phyloP scores from a whole-genome alignment of 2,329 filamentous ascomycete species.

The Sporothrix brasiliensis region DNA sequence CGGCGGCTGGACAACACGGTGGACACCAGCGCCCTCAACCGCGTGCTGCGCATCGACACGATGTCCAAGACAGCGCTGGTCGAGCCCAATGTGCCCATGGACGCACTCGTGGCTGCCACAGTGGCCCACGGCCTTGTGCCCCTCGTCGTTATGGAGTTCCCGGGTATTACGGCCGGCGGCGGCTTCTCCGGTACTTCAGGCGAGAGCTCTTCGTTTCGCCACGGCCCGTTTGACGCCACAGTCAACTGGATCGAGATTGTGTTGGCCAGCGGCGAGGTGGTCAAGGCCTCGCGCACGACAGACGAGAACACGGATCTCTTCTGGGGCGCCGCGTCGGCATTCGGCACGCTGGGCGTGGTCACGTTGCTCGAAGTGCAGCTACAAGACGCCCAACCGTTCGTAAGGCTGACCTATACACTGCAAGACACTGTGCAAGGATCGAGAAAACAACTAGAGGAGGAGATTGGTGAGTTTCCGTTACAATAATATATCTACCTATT shows the following conservation, averaged over 20 bases:
- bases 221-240: constrained; percentile 68
- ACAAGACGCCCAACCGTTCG: constrained; percentile 55
- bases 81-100: constrained; percentile 72
- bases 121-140: constrained; percentile 59
- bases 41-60: constrained; percentile 64
- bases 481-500: no score
- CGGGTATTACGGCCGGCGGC: constrained; percentile 69
- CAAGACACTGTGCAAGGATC: constrained; percentile 49
- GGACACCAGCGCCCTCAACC: constrained; percentile 66
- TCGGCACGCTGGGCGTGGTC: constrained; percentile 63
- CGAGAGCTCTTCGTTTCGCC: constrained; percentile 67
- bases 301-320: constrained; percentile 58
- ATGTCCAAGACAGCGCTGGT: constrained; percentile 59
- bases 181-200: constrained; percentile 68
- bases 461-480: constrained; percentile 30
- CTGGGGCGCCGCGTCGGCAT: constrained; percentile 59
- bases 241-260: constrained; percentile 66
- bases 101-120: constrained; percentile 61
- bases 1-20: constrained; percentile 59
- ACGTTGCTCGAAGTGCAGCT: constrained; percentile 64
- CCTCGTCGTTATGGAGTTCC: constrained; percentile 71
- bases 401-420: constrained; percentile 59
- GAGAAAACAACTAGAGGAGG: constrained; percentile 46
- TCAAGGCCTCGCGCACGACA: constrained; percentile 49
- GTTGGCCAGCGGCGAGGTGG: constrained; percentile 59